Percentiles rank a stretch among this genome's conserved stretches.
Conservation (phyloP, 176 grass and related monocot species). For the Neostapfia colusana region DNA sequence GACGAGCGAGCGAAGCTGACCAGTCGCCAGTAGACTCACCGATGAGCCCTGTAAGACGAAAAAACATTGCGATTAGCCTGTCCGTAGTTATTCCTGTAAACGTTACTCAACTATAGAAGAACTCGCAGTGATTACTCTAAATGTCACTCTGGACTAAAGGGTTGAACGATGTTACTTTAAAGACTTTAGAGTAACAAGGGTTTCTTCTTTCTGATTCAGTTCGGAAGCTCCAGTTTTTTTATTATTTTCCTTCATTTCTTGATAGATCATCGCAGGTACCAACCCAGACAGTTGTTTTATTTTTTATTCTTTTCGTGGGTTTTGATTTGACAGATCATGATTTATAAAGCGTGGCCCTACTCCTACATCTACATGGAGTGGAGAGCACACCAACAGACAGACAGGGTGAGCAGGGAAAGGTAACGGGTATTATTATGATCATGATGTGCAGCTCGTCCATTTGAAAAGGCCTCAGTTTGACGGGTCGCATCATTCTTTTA, state of each 20-base stretch:
- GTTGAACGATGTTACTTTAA: neutral
- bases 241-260: neutral
- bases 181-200: no score
- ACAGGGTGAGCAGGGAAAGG: constrained; percentile 21
- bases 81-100: no score
- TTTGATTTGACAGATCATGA: constrained; percentile 42
- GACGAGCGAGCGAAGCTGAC: neutral
- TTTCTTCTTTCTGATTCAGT: neutral
- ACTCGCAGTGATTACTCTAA: no score
- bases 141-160: no score
- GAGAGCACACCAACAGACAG: constrained; percentile 44
- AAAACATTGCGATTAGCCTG: no score
- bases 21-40: neutral
- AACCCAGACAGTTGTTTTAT: neutral
- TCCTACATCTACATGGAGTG: constrained; percentile 27
- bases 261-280: neutral
- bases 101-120: no score
- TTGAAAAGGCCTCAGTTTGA: constrained; percentile 28
- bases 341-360: neutral
- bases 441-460: constrained; percentile 28
- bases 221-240: neutral
- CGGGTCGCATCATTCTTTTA: constrained; percentile 19
- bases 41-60: no score
- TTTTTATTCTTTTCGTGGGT: constrained; percentile 7
- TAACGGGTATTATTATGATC: neutral